phyloP scores from a whole-genome alignment of 495 filamentous ascomycete genomes.

The Xylaria cubensis region DNA sequence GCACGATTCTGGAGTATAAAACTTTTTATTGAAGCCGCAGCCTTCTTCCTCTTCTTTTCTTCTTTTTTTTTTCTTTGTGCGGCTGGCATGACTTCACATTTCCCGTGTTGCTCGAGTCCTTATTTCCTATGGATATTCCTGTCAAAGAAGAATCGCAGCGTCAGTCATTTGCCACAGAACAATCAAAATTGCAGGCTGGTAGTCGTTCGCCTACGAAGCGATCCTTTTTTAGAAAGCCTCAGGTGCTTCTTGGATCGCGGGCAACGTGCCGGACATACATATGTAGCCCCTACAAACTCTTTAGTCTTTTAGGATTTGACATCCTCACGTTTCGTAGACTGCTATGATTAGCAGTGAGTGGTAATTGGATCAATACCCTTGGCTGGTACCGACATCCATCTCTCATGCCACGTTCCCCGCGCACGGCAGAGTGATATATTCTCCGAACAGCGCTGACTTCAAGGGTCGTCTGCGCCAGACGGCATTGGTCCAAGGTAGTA shows the following conservation, averaged over 20 bases:
- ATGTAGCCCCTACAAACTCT: neutral
- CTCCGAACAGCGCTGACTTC: neutral
- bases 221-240: conserved; percentile 48
- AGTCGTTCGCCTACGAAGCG: conserved; percentile 43
- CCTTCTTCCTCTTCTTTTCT: conserved; percentile 23
- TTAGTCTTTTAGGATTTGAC: neutral
- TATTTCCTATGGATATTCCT: conserved; percentile 41
- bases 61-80: conserved; percentile 41
- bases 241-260: conserved; percentile 52
- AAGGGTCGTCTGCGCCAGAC: neutral
- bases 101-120: conserved; percentile 57
- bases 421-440: neutral
- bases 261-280: conserved; percentile 52
- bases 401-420: neutral
- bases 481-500: neutral
- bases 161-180: conserved; percentile 55
- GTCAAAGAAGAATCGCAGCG: conserved; percentile 49
- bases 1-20: conserved; percentile 16
- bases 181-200: conserved; percentile 56
- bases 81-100: conserved; percentile 52
- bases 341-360: neutral
- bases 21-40: neutral
- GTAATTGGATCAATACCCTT: neutral
- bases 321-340: neutral
- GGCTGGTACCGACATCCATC: neutral